Evolutionary conservation across 768 basidiomycete species (phyloP), one percentile per base, ranked within the genome.

Genomic region (Pleurotus ostreatus): DNA sequence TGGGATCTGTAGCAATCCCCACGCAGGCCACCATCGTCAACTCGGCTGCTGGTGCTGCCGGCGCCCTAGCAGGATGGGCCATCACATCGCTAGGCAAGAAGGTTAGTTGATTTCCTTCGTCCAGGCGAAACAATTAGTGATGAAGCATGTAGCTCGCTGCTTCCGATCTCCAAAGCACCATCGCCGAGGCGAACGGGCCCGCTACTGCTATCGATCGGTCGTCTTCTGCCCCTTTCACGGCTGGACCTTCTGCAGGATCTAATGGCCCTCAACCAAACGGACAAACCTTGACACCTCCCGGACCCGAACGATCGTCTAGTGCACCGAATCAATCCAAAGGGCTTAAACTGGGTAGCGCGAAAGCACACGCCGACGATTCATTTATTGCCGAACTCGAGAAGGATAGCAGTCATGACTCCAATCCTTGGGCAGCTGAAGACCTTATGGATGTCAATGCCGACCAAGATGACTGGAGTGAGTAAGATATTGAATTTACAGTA

Each of bases 381-480:
- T 63, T 86, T 0, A 82, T 80, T 4, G 79, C 82, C 2, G 79
- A 81, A 46, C 71, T 83, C 60, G 82, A 77, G 55, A 85, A 87
- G 40, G 86, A 85, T 18, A 65, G 64, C 26, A 69, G 69, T 9
- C 74, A 70, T 38, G 76, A 74, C 2, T 77, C 70, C 22, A 79
- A 80, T 64, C 80, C 80, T 0, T 92, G 90, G 91, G 89, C 85
- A 1, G 77, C 71, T 46, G 86, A 81, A 6, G 91, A 98, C 68
- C 69, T 98, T 56, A 96, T 98, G 68, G 94, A 99, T 65, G 86
- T 98, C 3, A 87, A 94, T 64, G 94, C 91, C 0, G 95, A 98
- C 63, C 82, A 86, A 22, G 95, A 87, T 63, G 96, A 98, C 66
- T 99, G 95, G 95, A 89, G 95, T 91, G 67, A 66, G 87, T 78